Base-by-base conservation (phyloP, 2,329 filamentous ascomycete species). In the Ophiostoma himal-ulmi region DNA sequence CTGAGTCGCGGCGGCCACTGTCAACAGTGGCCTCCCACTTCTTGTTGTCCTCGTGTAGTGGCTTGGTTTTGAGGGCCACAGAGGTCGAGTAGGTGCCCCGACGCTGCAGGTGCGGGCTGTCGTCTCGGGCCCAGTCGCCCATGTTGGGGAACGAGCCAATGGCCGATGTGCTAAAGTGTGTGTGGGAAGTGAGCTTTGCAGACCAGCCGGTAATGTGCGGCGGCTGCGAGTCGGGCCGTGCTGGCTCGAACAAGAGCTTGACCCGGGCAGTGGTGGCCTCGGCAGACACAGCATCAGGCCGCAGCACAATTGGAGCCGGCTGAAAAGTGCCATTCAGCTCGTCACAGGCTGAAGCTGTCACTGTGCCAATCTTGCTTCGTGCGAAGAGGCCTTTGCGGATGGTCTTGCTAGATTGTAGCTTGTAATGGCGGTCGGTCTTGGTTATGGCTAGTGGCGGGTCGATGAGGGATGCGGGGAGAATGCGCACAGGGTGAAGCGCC, bases 311-410 rank as follows among this genome's bases (percentile, higher is more conserved):
- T 37, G 85, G 83, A 6, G 78, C 75, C 0, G 84, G 84, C 75
- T 85, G 83, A 7, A 77, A 74, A 3, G 82, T 81, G 26, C n/a
- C n/a, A 57, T 6, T 34, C 8, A 11, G n/a, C 17, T 48, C 37
- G 39, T 52, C 39, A 37, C 26, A 74, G 7, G 82, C 80, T 13
- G 79, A 78, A 64, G 81, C 81, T 1, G 81, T 84, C 22, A 88
- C 74, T 70, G 78, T 80, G 48, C 86, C 86, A 5, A 83, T 77
- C 79, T 84, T 86, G 69, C 80, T 71, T 65, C 72, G 77, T 1
- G 83, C 81, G 60, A 88, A 79, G 68, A 88, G 78, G 73, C 81
- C 84, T 77, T 83, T 85, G 72, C 85, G 82, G 41, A 88, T 75
- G 1, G 81, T 81, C 78, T 87, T 88, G 71, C 80, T 80, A 78